phyloP scores from a whole-genome alignment of 2,329 filamentous ascomycete species.

The Anisogramma anomala region DNA sequence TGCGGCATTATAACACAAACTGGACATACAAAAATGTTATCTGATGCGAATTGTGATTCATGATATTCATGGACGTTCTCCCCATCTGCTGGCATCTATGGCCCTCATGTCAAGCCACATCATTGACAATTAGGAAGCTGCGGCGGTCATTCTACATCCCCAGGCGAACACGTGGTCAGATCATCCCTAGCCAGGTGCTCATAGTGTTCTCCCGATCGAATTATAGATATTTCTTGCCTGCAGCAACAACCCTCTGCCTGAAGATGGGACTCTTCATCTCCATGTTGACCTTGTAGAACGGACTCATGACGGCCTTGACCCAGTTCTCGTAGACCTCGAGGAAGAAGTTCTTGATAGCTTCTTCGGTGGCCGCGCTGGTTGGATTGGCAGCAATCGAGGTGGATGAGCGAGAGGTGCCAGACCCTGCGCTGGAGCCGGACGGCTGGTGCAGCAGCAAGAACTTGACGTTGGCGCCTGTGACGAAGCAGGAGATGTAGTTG shows the following conservation, averaged over 20 bases:
- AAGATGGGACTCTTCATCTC: slow-evolving; percentile 82
- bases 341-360: slow-evolving; percentile 92
- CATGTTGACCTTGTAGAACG: slow-evolving; percentile 81
- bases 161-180: neutral
- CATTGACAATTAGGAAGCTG: neutral
- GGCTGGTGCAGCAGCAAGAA: slow-evolving; percentile 92
- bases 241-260: slow-evolving; percentile 65
- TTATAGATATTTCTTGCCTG: slow-evolving; percentile 82
- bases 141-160: too few relatives aligned
- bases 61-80: neutral
- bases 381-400: slow-evolving; percentile 76
- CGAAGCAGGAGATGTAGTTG: slow-evolving; percentile 87
- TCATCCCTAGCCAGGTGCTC: neutral
- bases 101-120: neutral
- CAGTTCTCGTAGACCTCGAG: slow-evolving; percentile 91
- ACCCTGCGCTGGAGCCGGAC: slow-evolving; percentile 27
- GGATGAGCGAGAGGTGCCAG: slow-evolving; percentile 38
- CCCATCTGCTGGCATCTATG: neutral
- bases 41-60: neutral
- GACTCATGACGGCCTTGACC: slow-evolving; percentile 94
- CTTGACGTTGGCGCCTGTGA: slow-evolving; percentile 84
- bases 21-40: slow-evolving; percentile 12
- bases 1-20: slow-evolving; percentile 15
- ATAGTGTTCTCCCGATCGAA: neutral
- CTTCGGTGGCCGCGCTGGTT: slow-evolving; percentile 80